A percentile compares a stretch with the other conserved stretches of the same genome.
Conservation (phyloP, 1,284 basidiomycete species). For the Cutaneotrichosporon cutaneum region DNA sequence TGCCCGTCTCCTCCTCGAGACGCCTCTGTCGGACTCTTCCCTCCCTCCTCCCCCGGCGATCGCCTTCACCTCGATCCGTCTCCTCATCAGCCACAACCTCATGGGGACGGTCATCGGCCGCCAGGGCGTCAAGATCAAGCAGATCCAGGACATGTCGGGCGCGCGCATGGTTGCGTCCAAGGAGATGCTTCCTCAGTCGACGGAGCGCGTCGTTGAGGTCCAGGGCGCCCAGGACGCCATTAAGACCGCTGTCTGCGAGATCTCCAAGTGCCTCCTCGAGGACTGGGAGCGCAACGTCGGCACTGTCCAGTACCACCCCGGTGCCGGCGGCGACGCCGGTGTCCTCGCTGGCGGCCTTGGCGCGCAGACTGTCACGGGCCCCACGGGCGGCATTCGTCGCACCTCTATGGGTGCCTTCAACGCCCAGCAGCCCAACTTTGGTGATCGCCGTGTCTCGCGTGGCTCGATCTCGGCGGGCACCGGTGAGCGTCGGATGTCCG, state of each 20-base stretch:
- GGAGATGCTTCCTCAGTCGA: conserved; percentile 98
- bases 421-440: conserved; percentile 24
- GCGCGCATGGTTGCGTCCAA: conserved; percentile 97
- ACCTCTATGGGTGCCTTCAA: conserved; percentile 43
- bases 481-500: conserved; percentile 47
- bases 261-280: conserved; percentile 90
- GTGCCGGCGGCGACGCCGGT: conserved; percentile 69
- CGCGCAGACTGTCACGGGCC: conserved; percentile 52
- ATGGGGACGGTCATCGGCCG: conserved; percentile 99
- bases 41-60: conserved; percentile 65
- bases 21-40: conserved; percentile 64
- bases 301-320: conserved; percentile 94
- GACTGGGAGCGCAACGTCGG: conserved; percentile 94
- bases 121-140: conserved; percentile 96
- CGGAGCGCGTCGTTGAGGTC: conserved; percentile 95
- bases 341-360: conserved; percentile 57
- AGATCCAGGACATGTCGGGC: conserved; percentile 96
- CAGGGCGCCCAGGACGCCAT: conserved; percentile 90
- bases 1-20: conserved; percentile 80
- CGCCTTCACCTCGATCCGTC: conserved; percentile 83
- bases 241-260: conserved; percentile 87
- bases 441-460: conserved; percentile 27
- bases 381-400: conserved; percentile 53
- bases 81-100: conserved; percentile 95
- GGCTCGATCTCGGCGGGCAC: conserved; percentile 35